These are phyloP conservation scores for Musa acuminata DNA, from an alignment of 176 grass and related monocot species.

Conservation along the genomic window DNA sequence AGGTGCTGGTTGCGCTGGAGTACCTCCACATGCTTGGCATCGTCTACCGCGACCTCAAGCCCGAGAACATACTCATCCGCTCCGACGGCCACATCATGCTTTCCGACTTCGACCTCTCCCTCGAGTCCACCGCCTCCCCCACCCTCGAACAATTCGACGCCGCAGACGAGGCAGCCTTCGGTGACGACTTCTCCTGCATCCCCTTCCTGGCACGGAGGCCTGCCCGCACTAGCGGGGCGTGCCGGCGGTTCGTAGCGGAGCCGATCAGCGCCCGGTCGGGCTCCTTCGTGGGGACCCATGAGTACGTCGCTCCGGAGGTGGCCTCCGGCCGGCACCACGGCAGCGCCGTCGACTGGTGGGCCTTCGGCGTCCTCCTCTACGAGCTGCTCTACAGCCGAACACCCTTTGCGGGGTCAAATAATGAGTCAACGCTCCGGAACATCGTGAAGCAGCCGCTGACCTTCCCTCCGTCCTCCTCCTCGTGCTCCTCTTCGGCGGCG, in stretches of 20 bases:
- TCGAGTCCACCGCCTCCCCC: constrained; percentile 74
- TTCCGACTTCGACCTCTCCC: constrained; percentile 95
- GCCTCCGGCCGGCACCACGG: constrained; percentile 73
- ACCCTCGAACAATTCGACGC: constrained; percentile 30
- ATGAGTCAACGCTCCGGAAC: constrained; percentile 61
- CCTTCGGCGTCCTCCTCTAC: constrained; percentile 88
- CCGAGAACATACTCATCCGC: constrained; percentile 91
- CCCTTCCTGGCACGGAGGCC: constrained; percentile 25
- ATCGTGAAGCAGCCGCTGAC: constrained; percentile 59
- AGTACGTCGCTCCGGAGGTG: constrained; percentile 86
- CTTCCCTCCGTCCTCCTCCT: constrained; percentile 22
- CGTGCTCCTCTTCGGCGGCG: constrained; percentile 22
- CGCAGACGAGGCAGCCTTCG: neutral
- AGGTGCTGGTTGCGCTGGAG: constrained; percentile 86
- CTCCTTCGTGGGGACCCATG: constrained; percentile 92
- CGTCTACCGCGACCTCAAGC: constrained; percentile 98
- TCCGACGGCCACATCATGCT: constrained; percentile 98
- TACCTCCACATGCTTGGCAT: constrained; percentile 98
- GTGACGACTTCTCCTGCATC: constrained; percentile 37
- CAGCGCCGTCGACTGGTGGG: constrained; percentile 92
- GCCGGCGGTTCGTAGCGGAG: constrained; percentile 67
- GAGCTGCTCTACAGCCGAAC: constrained; percentile 75
- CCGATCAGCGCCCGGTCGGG: constrained; percentile 60
- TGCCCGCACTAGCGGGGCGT: neutral
- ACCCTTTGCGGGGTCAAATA: constrained; percentile 57